Percentiles rank a stretch among this genome's conserved stretches.
Evolutionary conservation across 805 yeast genomes (phyloP).

Genomic region (Pichia ethanolica): DNA sequence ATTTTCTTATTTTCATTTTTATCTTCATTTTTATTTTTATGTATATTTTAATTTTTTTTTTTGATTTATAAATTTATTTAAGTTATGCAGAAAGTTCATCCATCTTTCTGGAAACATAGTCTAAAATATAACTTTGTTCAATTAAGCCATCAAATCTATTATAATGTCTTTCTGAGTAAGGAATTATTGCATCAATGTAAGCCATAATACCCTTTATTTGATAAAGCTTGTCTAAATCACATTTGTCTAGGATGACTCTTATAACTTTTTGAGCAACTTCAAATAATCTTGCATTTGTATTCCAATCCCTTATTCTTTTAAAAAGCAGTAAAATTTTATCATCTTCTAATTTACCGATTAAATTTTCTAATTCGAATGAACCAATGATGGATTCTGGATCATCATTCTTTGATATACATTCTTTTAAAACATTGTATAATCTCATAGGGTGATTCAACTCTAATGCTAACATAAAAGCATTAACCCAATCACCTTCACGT

Average conservation of each 20-base stretch:
- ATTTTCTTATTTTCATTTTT: too few species aligned
- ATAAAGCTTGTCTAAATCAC: conserved; percentile 47
- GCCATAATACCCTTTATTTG: conserved; percentile 62
- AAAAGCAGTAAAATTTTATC: conserved; percentile 57
- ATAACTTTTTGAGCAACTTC: conserved; percentile 74
- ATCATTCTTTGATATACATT: conserved; percentile 44
- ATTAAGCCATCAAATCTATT: conserved; percentile 67
- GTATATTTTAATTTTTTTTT: background rate
- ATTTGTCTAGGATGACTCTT: conserved; percentile 51
- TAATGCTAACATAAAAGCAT: conserved; percentile 81
- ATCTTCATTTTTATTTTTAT: background rate
- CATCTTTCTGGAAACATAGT: conserved; percentile 78
- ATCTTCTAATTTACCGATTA: conserved; percentile 48
- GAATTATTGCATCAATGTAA: conserved; percentile 67
- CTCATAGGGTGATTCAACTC: conserved; percentile 87
- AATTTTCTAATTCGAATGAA: conserved; percentile 51
- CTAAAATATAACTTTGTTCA: conserved; percentile 80
- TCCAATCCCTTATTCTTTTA: conserved; percentile 88
- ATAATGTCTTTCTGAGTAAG: conserved; percentile 85
- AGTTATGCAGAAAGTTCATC: conserved; percentile 29
- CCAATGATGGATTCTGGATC: conserved; percentile 49
- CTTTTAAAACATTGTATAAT: conserved; percentile 66
- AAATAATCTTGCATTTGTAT: conserved; percentile 76
- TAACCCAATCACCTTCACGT: conserved; percentile 69
- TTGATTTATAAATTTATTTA: background rate